These are phyloP conservation scores for Lactarius indigo DNA, from an alignment of 768 basidiomycete genomes.

Conservation along the genomic window DNA sequence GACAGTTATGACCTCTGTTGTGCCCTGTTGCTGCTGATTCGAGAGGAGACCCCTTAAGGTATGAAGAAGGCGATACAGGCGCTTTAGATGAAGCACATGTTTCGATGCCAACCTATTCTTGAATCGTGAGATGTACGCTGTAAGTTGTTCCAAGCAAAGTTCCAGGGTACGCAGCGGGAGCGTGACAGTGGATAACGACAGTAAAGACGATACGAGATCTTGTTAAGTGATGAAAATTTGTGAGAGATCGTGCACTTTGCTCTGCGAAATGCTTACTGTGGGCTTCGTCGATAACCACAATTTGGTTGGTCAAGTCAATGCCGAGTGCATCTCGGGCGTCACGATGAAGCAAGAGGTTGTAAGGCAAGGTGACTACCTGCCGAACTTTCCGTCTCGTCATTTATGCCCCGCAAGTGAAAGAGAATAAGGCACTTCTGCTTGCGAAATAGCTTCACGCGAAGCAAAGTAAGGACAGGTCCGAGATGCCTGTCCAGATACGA, in stretches of 20 bases:
- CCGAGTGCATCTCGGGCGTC: conserved; percentile 82
- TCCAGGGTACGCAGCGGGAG: conserved; percentile 56
- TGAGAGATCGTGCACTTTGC: neutral
- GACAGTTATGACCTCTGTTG: conserved; percentile 64
- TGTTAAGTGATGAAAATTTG: neutral
- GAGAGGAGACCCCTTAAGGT: conserved; percentile 57
- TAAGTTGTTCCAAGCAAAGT: conserved; percentile 69
- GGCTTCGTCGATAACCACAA: conserved; percentile 93
- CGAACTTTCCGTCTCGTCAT: conserved; percentile 7
- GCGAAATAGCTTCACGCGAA: conserved; percentile 79
- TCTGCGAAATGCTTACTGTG: conserved; percentile 62
- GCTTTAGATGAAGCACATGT: conserved; percentile 77
- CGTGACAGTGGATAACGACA: conserved; percentile 76
- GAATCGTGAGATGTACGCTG: conserved; percentile 73
- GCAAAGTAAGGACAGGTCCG: conserved; percentile 93
- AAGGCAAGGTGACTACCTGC: conserved; percentile 88
- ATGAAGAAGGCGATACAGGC: conserved; percentile 69
- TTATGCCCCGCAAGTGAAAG: neutral
- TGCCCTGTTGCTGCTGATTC: conserved; percentile 48
- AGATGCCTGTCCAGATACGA: conserved; percentile 59
- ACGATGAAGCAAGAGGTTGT: conserved; percentile 84
- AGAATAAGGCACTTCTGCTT: conserved; percentile 65
- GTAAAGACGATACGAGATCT: conserved; percentile 88
- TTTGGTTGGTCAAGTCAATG: conserved; percentile 78
- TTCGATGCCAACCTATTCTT: conserved; percentile 65